Conservation (phyloP, 2,329 filamentous ascomycete species). For the Alternaria viburni region DNA sequence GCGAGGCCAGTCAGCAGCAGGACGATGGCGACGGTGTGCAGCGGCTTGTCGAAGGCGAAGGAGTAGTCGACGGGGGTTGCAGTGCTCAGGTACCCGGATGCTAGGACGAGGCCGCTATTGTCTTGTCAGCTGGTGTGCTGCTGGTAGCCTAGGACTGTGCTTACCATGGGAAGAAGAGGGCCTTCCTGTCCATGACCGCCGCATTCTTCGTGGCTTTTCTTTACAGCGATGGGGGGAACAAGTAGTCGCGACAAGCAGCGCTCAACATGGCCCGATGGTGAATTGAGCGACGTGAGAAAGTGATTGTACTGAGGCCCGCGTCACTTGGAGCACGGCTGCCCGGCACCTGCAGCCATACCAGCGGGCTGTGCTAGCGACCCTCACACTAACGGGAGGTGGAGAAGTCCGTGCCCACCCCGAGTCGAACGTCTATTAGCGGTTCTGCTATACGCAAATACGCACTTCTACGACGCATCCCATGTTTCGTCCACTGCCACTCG, state of each 20-base stretch:
- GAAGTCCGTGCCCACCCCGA: constrained; percentile 5
- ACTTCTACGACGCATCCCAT: not conserved
- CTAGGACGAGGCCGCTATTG: constrained; percentile 44
- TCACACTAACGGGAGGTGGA: constrained; percentile 15
- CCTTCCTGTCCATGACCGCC: constrained; percentile 45
- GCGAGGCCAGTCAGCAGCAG: constrained; percentile 42
- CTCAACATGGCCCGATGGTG: constrained; percentile 25
- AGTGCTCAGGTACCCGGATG: constrained; percentile 41
- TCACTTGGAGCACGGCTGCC: constrained; percentile 15
- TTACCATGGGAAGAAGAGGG: constrained; percentile 45
- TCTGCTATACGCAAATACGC: not conserved
- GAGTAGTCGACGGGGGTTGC: constrained; percentile 38
- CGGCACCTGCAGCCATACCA: constrained; percentile 8
- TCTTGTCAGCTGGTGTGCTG: constrained; percentile 21
- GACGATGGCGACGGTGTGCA: constrained; percentile 41
- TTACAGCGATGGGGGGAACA: constrained; percentile 30
- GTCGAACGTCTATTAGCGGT: not conserved
- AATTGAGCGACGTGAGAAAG: not conserved
- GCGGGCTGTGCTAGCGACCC: constrained; percentile 2
- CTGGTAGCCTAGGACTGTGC: constrained; percentile 6
- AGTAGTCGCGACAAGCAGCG: constrained; percentile 24
- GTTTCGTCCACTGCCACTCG: not conserved
- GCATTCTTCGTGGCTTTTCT: constrained; percentile 33
- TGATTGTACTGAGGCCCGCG: constrained; percentile 14
- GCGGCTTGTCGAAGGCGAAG: constrained; percentile 46